phyloP scores from a whole-genome alignment of 345 rosid species.

The Pseudoturritis turrita region DNA sequence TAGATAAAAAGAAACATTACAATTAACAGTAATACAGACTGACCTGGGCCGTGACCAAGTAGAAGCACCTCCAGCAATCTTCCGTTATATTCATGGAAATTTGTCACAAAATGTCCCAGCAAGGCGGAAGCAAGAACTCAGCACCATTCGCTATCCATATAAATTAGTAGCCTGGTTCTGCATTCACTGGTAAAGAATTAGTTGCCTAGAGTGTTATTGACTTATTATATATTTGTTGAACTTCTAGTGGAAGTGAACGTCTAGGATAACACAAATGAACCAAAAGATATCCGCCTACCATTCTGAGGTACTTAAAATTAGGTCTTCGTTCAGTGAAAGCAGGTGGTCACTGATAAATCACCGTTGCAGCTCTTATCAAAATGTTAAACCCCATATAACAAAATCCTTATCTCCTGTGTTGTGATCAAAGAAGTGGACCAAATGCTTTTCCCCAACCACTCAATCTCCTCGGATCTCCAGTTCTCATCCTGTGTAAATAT shows the following conservation, averaged over 20 bases:
- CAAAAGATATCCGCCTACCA: constrained; percentile 2
- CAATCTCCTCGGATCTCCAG: constrained; percentile 48
- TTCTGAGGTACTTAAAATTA: constrained; percentile 41
- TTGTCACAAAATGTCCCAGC: background rate
- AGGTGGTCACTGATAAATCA: constrained; percentile 49
- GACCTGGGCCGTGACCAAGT: constrained; percentile 12
- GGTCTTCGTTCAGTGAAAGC: constrained; percentile 49
- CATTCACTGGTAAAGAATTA: constrained; percentile 3
- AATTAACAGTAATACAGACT: background rate
- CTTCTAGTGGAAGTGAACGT: background rate
- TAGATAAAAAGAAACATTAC: background rate
- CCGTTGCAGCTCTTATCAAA: constrained; percentile 62
- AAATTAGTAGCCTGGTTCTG: constrained; percentile 2
- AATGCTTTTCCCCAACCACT: constrained; percentile 55
- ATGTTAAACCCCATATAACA: constrained; percentile 70
- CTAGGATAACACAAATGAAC: background rate
- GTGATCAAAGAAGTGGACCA: constrained; percentile 57
- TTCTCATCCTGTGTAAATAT: constrained; percentile 55
- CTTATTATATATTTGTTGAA: background rate
- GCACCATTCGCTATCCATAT: background rate
- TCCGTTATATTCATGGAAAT: background rate
- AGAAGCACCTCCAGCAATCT: background rate
- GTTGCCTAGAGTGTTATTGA: background rate
- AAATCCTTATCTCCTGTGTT: constrained; percentile 39
- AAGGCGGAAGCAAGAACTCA: no score